Base-by-base conservation (phyloP, 495 filamentous ascomycete species). In the Penicillium psychrofluorescens region DNA sequence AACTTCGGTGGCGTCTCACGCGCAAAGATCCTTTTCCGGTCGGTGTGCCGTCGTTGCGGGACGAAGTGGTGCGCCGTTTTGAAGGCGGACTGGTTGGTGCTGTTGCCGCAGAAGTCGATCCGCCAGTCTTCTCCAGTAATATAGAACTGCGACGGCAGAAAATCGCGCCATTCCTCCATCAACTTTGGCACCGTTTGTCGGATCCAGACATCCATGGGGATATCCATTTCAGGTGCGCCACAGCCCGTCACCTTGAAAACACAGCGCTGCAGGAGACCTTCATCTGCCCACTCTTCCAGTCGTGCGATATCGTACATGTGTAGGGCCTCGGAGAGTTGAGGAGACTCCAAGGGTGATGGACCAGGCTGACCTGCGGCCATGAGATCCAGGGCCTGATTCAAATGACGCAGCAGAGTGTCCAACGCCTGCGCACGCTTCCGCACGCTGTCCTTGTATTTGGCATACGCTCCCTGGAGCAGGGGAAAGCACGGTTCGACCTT, bases 161-260 rank as follows among this genome's bases (percentile, higher is more conserved):
- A 75, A 36, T 64, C 63, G 8, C 45, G 48, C 63, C 78, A 82
- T 51, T 77, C 71, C 46, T 68, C 62, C 1, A 75, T 46, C 32
- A 71, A 53, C 27, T 59, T 55, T 0, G 76, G 77, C 8, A 77
- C 46, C 11, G 64, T 29, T 4, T 51, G 45, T n/a, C 46, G 52
- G 14, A 56, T 45, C 67, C 67, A 72, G 11, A 10, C 38, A 1
- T 46, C 13, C 22, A 51, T 46, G 8, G 48, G 32, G 11, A 35
- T 51, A 33, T 51, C 53, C 7, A 36, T 44, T 64, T 63, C 65
- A 11, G 48, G n/a, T 0, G 30, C 35, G 8, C 30, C 35, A 10
- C 22, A 40, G 10, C 46, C 15, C 8, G 37, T 32, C 8, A 49
- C 14, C 28, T 27, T 22, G 32, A 34, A 34, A 11, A 53, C 1